Conservation (phyloP, 2,329 filamentous ascomycete species). For the Alternaria sp. region DNA sequence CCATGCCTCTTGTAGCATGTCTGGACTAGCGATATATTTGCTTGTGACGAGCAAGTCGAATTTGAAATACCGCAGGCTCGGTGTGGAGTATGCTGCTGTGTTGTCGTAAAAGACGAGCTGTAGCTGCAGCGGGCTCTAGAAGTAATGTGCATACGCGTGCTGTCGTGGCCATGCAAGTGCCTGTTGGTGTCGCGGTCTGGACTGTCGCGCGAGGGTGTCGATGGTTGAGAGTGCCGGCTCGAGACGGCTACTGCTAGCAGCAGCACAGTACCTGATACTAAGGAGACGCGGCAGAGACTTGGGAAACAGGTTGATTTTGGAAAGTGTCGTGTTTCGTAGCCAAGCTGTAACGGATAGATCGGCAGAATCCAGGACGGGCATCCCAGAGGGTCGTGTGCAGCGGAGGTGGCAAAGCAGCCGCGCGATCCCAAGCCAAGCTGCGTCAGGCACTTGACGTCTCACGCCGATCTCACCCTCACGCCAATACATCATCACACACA, state of each 20-base stretch:
- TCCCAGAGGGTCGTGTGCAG: constrained; percentile 24
- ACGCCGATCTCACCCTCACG: constrained; percentile 24
- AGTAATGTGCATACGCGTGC: constrained; percentile 11
- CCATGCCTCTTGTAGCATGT: neutral
- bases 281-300: neutral
- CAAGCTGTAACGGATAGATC: constrained; percentile 20
- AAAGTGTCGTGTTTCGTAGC: constrained; percentile 8
- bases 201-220: constrained; percentile 10
- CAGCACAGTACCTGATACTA: neutral
- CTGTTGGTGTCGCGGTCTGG: constrained; percentile 23
- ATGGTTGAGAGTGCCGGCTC: constrained; percentile 14
- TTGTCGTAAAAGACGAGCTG: neutral
- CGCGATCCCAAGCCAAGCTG: constrained; percentile 23
- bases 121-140: constrained; percentile 4
- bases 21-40: constrained; percentile 2
- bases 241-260: constrained; percentile 6
- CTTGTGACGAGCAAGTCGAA: neutral
- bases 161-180: constrained; percentile 21
- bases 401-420: constrained; percentile 32
- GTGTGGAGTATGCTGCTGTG: neutral
- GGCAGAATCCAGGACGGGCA: constrained; percentile 19
- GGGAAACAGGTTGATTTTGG: neutral
- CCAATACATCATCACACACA: constrained; percentile 6
- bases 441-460: constrained; percentile 32
- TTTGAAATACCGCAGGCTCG: neutral